phyloP scores from a whole-genome alignment of 1,284 basidiomycete species.

The Termitomyces sp. region DNA sequence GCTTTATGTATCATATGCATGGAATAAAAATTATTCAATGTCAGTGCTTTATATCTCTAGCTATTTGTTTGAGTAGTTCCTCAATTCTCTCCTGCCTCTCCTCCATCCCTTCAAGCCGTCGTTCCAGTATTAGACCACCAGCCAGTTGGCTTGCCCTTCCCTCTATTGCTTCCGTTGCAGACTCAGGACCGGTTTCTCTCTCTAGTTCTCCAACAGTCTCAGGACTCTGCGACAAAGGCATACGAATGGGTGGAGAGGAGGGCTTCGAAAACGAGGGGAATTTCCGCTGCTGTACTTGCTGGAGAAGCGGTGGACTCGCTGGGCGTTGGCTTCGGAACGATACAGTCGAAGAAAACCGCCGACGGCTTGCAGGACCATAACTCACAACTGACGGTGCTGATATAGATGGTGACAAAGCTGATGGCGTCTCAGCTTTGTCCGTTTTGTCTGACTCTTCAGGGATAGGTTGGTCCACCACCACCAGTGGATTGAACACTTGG shows the following conservation, averaged over 20 bases:
- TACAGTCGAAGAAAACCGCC: slow-evolving; percentile 49
- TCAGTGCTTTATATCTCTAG: slow-evolving; percentile 19
- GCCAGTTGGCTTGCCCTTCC: slow-evolving; percentile 35
- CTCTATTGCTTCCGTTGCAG: slow-evolving; percentile 27
- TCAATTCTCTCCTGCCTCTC: slow-evolving; percentile 62
- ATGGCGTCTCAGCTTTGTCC: slow-evolving; percentile 4
- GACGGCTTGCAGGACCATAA: slow-evolving; percentile 56
- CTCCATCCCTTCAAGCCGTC: slow-evolving; percentile 55
- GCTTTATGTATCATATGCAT: too few relatives aligned
- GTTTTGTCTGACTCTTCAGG: slow-evolving; percentile 27
- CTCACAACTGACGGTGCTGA: slow-evolving; percentile 30
- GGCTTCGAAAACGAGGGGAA: slow-evolving; percentile 19
- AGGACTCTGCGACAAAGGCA: slow-evolving; percentile 12
- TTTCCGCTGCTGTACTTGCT: slow-evolving; percentile 18
- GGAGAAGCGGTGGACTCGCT: slow-evolving; percentile 7
- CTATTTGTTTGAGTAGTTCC: slow-evolving; percentile 43
- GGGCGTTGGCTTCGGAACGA: slow-evolving; percentile 15
- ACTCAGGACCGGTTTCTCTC: slow-evolving; percentile 6
- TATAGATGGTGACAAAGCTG: slow-evolving; percentile 10
- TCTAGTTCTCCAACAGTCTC: slow-evolving; percentile 3
- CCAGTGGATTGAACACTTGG: slow-evolving; percentile 64
- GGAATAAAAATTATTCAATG: neutral
- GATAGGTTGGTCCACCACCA: slow-evolving; percentile 50
- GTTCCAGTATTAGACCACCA: slow-evolving; percentile 28
- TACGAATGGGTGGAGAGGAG: slow-evolving; percentile 4